Evolutionary conservation across 1,139 yeast species (phyloP).

Genomic region (Ogataea hybrid): DNA sequence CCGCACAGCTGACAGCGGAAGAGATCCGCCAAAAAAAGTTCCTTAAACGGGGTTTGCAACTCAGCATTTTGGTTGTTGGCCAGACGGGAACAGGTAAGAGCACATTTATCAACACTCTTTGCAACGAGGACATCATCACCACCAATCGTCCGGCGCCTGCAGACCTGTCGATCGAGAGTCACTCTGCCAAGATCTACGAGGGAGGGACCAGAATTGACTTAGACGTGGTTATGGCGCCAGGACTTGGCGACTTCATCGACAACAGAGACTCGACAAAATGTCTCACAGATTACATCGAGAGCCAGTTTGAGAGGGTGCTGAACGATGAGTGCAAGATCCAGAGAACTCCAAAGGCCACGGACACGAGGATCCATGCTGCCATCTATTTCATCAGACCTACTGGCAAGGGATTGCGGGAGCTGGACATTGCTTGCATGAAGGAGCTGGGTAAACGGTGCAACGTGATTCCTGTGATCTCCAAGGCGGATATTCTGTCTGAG

Average conservation of each 20-base stretch:
- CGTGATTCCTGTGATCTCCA: slow-evolving; percentile 92
- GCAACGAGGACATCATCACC: slow-evolving; percentile 37
- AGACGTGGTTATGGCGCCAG: slow-evolving; percentile 42
- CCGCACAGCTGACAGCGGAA: slow-evolving; percentile 36
- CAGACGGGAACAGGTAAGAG: slow-evolving; percentile 63
- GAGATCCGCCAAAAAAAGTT: slow-evolving; percentile 57
- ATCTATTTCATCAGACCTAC: slow-evolving; percentile 90
- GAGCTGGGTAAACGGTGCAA: slow-evolving; percentile 84
- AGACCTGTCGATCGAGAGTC: slow-evolving; percentile 25
- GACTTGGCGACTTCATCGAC: slow-evolving; percentile 43
- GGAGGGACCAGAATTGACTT: slow-evolving; percentile 42
- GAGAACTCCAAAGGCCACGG: slow-evolving; percentile 43
- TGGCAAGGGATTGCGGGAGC: slow-evolving; percentile 71
- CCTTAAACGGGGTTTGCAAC: slow-evolving; percentile 54
- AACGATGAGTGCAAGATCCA: slow-evolving; percentile 46
- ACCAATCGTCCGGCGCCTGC: slow-evolving; percentile 26
- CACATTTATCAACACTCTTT: slow-evolving; percentile 60
- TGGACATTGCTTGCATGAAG: slow-evolving; percentile 79
- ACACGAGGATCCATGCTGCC: slow-evolving; percentile 89
- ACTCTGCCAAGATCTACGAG: slow-evolving; percentile 33
- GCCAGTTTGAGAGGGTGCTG: slow-evolving; percentile 39
- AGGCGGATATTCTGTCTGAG: slow-evolving; percentile 82
- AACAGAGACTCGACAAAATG: slow-evolving; percentile 27
- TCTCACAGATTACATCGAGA: slow-evolving; percentile 36
- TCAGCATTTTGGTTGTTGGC: slow-evolving; percentile 58